phyloP scores from a whole-genome alignment of 495 filamentous ascomycete species.

The Xylaria venustula region DNA sequence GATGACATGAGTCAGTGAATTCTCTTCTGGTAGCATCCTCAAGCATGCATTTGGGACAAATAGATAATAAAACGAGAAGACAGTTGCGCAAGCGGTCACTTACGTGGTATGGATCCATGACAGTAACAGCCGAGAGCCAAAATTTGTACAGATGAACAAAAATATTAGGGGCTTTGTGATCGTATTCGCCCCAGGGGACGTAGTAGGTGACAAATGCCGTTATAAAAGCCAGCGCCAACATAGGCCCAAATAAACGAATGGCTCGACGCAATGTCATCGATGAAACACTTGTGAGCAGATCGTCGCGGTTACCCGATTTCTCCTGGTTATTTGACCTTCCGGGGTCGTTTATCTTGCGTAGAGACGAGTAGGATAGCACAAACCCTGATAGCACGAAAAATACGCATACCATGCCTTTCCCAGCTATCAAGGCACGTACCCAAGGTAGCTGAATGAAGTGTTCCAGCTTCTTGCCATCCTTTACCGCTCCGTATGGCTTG shows the following conservation, averaged over 20 bases:
- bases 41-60: not conserved
- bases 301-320: conserved; percentile 2
- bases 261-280: conserved; percentile 10
- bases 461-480: conserved; percentile 3
- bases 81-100: not conserved
- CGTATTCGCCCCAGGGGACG: not conserved
- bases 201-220: conserved; percentile 7
- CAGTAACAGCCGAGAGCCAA: conserved; percentile 8
- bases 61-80: not conserved
- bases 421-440: conserved; percentile 2
- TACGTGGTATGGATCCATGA: conserved; percentile 8
- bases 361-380: conserved; percentile 8
- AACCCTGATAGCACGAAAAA: conserved; percentile 8
- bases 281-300: conserved; percentile 1
- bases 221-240: conserved; percentile 6
- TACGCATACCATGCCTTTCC: conserved; percentile 11
- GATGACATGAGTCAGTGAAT: not conserved
- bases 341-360: conserved; percentile 5
- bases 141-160: conserved; percentile 2
- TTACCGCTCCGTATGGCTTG: conserved; percentile 6
- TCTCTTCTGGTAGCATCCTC: not conserved
- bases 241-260: conserved; percentile 10
- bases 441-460: conserved; percentile 8
- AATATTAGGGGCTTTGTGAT: conserved; percentile 6
- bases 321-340: conserved; percentile 1